phyloP scores from a whole-genome alignment of 73 alveolate genomes.

The Tetrahymena elliotti region DNA sequence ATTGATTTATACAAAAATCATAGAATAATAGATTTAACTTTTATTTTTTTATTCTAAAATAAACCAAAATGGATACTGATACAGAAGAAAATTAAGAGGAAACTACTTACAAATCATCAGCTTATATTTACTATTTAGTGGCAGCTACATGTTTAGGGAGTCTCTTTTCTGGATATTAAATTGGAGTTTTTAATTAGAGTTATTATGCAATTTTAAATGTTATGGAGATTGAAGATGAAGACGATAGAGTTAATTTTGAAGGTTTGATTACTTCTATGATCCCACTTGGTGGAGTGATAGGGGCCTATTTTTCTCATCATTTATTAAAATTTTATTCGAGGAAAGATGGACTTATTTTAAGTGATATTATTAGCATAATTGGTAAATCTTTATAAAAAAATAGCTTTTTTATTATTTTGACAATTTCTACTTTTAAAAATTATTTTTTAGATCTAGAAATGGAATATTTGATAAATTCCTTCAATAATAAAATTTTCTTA shows the following conservation, averaged over 20 bases:
- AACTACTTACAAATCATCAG: background rate
- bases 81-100: background rate
- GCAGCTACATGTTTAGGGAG: background rate
- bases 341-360: background rate
- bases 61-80: background rate
- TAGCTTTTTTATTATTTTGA: background rate
- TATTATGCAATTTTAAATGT: background rate
- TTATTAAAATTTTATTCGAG: background rate
- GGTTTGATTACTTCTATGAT: background rate
- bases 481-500: background rate
- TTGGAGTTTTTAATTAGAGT: background rate
- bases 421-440: background rate
- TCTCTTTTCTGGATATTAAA: background rate
- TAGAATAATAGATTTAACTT: background rate
- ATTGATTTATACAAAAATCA: too few relatives aligned
- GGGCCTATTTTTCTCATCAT: background rate
- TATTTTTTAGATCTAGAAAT: background rate
- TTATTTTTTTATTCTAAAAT: background rate
- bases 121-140: background rate
- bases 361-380: background rate
- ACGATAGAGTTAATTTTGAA: background rate
- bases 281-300: background rate
- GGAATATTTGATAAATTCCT: background rate
- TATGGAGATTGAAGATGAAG: background rate
- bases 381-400: background rate